phyloP scores from a whole-genome alignment of 495 filamentous ascomycete species.

The Rostrohypoxylon terebratum region DNA sequence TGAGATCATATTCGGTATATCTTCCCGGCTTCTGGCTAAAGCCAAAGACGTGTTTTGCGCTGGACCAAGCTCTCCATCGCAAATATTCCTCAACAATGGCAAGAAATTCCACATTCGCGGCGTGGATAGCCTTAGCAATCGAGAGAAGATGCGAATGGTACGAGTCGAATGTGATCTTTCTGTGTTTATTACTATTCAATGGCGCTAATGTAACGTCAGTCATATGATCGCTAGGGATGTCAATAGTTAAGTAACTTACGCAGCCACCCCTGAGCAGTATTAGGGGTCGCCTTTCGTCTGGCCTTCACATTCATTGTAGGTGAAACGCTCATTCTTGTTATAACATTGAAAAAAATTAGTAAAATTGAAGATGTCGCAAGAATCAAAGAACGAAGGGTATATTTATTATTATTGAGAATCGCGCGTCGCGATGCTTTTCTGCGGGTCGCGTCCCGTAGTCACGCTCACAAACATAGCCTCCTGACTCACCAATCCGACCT shows the following conservation, averaged over 20 bases:
- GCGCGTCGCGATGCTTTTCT: conserved; percentile 2
- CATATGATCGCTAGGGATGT: not conserved
- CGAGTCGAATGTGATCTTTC: not conserved
- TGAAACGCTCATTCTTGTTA: not conserved
- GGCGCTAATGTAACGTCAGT: conserved; percentile 5
- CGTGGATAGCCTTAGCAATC: conserved; percentile 20
- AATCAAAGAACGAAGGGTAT: not conserved
- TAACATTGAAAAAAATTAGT: not conserved
- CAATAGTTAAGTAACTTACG: conserved; percentile 10
- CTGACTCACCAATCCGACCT: not conserved
- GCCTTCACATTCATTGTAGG: conserved; percentile 8
- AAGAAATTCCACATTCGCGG: conserved; percentile 26
- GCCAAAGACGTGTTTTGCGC: not conserved
- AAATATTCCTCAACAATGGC: conserved; percentile 29
- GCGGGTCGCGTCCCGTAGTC: conserved; percentile 14
- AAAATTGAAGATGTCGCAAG: not conserved
- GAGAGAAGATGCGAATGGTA: conserved; percentile 13
- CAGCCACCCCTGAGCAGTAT: conserved; percentile 26
- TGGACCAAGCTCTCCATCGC: conserved; percentile 1
- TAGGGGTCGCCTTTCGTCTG: conserved; percentile 11
- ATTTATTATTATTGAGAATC: not conserved
- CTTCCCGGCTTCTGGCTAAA: conserved; percentile 3
- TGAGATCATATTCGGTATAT: conserved; percentile 17
- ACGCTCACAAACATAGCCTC: not conserved
- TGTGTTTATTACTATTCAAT: not conserved